Evolutionary conservation across 139 green algal genomes (phyloP), one percentile per base, ranked within the genome.

Genomic region (Gonium pectorale): DNA sequence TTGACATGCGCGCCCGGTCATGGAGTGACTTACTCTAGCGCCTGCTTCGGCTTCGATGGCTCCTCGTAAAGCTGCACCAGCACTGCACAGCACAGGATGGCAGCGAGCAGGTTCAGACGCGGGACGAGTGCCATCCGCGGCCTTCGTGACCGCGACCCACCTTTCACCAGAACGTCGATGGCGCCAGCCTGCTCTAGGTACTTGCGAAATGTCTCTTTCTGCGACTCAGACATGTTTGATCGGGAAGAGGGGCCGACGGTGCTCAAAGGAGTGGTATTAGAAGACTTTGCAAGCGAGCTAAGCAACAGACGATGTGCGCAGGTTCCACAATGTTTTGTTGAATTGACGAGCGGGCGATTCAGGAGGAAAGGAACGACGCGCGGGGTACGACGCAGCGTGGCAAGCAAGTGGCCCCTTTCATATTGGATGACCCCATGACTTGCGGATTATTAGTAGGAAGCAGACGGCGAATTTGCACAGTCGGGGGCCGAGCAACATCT

Each of bases 31-130:
- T 60, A 94, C 91, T 95, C 92, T 21, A 94, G 86, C 11, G 92
- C 93, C 33, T 87, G 66, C 80, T 89, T 93, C 19, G 93, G 93
- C 80, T 95, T 96, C 43, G 92, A 87, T 17, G 92, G 92, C 90
- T 96, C 93, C 75, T 96, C 93, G 67, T 96, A 96, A 26, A 96
- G 82, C 11, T 87, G 86, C 22, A 96, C 93, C 2, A 96, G 92
- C 62, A 94, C 93, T 95, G 89, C 79, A 86, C 24, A 41, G 63
- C 59, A 69, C n/a, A 40, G 9, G 13, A 11, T 15, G 40, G 11
- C 5, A 64, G 22, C 40, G 13, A 37, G 51, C 15, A 54, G 5
- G 31, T 51, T 49, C 38, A 75, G 69, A 60, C 15, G 0, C 1
- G 15, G 13, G 5, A 54, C 41, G 27, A 19, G 69, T 7, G 69